phyloP scores from a whole-genome alignment of 2,329 filamentous ascomycete genomes.

The Nemania sp. region DNA sequence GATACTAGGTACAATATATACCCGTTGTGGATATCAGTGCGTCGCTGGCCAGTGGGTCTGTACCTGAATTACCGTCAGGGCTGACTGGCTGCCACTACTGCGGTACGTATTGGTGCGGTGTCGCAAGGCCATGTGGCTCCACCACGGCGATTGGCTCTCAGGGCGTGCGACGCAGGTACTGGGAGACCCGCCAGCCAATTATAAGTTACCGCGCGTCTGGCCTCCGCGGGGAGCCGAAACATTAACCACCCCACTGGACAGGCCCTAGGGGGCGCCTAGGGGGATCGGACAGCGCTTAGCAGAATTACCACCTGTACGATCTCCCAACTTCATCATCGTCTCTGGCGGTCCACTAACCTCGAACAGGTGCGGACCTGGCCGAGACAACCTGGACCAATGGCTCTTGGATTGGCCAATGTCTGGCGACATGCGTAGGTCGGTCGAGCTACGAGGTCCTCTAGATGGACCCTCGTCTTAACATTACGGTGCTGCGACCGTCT shows the following conservation, averaged over 20 bases:
- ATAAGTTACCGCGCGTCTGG: conserved; percentile 36
- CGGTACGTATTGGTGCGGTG: neutral
- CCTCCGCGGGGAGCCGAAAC: conserved; percentile 28
- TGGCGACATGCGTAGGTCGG: conserved; percentile 2
- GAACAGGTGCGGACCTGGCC: neutral
- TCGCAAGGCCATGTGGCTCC: neutral
- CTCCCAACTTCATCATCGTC: neutral
- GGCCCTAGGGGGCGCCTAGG: neutral
- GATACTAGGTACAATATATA: neutral
- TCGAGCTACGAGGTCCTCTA: conserved; percentile 34
- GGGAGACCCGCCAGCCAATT: conserved; percentile 29
- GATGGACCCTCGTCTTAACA: conserved; percentile 30
- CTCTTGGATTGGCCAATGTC: conserved; percentile 29
- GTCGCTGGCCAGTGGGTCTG: neutral
- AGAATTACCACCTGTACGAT: conserved; percentile 8
- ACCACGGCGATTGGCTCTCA: conserved; percentile 33
- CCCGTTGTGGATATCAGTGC: neutral
- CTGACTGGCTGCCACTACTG: neutral
- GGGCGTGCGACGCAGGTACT: conserved; percentile 12
- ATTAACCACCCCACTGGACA: conserved; percentile 15
- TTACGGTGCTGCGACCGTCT: neutral
- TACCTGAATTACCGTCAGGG: neutral
- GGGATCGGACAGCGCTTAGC: conserved; percentile 31
- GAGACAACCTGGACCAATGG: conserved; percentile 18
- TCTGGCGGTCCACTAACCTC: neutral